Evolutionary conservation across 2,329 filamentous ascomycete species (phyloP).

Genomic region (Xylariales sp.): DNA sequence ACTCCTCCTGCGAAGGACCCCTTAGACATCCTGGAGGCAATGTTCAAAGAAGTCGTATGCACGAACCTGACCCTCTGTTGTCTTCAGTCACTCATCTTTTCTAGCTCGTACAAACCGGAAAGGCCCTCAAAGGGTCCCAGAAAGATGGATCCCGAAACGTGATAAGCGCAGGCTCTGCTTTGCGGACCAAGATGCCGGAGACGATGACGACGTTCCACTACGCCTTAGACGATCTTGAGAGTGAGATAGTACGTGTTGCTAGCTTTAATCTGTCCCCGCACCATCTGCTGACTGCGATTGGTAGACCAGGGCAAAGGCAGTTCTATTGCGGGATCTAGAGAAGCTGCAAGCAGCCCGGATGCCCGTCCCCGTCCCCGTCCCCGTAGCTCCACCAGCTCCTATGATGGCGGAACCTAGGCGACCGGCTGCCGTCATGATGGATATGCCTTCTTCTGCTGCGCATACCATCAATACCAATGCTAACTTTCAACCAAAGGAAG

Average conservation of each 20-base stretch:
- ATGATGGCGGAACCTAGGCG: constrained; percentile 15
- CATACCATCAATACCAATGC: constrained; percentile 22
- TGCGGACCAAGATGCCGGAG: constrained; percentile 40
- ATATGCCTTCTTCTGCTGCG: constrained; percentile 28
- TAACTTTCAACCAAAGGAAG: constrained; percentile 30
- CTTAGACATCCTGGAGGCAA: constrained; percentile 44
- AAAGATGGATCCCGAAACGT: constrained; percentile 39
- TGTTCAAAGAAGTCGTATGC: constrained; percentile 53
- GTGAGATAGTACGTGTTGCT: constrained; percentile 45
- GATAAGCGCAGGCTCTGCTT: constrained; percentile 24
- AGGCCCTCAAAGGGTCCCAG: constrained; percentile 45
- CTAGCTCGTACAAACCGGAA: constrained; percentile 56
- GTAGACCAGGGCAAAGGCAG: constrained; percentile 49
- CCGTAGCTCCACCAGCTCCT: constrained; percentile 12
- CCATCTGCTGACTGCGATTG: background rate
- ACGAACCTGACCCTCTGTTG: background rate
- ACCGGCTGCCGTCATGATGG: constrained; percentile 27
- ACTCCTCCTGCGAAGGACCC: constrained; percentile 31
- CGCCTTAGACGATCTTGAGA: constrained; percentile 52
- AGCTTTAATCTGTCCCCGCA: background rate
- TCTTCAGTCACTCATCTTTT: background rate
- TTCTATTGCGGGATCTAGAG: constrained; percentile 50
- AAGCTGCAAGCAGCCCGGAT: constrained; percentile 27
- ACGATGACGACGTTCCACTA: constrained; percentile 45
- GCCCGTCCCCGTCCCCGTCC: constrained; percentile 15